Percentiles rank a stretch among this genome's conserved stretches.
Conservation (phyloP, 2,329 filamentous ascomycete species). For the Aschersonia sp. region DNA sequence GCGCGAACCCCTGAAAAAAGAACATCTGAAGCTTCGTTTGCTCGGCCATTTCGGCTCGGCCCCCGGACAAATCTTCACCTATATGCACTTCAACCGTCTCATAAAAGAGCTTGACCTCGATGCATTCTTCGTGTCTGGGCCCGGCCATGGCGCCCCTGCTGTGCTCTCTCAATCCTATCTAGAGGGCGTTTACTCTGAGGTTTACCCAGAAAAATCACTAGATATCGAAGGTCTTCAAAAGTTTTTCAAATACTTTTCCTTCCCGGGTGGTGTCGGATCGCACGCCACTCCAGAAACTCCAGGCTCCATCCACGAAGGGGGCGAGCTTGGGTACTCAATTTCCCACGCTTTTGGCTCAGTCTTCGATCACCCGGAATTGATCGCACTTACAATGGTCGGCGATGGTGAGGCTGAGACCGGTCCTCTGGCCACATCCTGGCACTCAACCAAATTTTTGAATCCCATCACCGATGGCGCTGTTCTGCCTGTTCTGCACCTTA, state of each 20-base stretch:
- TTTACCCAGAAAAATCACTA: slow-evolving; percentile 61
- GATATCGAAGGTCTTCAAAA: slow-evolving; percentile 53
- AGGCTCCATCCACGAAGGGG: slow-evolving; percentile 64
- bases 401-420: slow-evolving; percentile 75
- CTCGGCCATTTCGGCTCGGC: slow-evolving; percentile 70
- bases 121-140: slow-evolving; percentile 59
- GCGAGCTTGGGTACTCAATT: slow-evolving; percentile 69
- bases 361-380: slow-evolving; percentile 61
- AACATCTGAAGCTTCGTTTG: slow-evolving; percentile 60
- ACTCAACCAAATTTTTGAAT: slow-evolving; percentile 72
- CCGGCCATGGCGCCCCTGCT: slow-evolving; percentile 64
- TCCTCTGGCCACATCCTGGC: slow-evolving; percentile 66
- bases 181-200: slow-evolving; percentile 63
- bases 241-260: slow-evolving; percentile 76
- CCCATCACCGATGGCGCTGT: slow-evolving; percentile 67
- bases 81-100: slow-evolving; percentile 68
- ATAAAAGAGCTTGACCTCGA: slow-evolving; percentile 71
- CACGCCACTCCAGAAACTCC: slow-evolving; percentile 71
- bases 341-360: slow-evolving; percentile 68
- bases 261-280: slow-evolving; percentile 64
- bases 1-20: slow-evolving; percentile 49
- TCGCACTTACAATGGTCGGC: slow-evolving; percentile 64
- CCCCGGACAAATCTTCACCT: slow-evolving; percentile 69
- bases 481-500: slow-evolving; percentile 63
- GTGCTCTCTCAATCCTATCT: slow-evolving; percentile 65